Evolutionary conservation across 495 filamentous ascomycete species (phyloP), one percentile per base, ranked within the genome.

Genomic region (Thozetella sp.): DNA sequence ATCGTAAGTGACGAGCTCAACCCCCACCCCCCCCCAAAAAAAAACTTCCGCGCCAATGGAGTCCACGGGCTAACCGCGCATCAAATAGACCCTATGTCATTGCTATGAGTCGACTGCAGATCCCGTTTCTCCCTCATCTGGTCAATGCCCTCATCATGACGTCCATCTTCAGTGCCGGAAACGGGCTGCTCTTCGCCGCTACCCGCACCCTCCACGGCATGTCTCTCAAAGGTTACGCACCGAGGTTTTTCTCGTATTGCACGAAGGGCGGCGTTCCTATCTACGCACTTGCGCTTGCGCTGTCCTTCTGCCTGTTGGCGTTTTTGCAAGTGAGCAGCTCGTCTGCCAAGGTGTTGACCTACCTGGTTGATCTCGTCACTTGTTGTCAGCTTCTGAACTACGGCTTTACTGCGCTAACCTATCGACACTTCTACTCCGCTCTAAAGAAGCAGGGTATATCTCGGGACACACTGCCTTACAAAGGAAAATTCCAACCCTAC

Each of bases 181-280:
- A 93, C 67, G 88, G 87, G 48, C 91, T 90, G 62, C 83, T 89
- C 52, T 93, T 91, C 67, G 88, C 85, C 65, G 87, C 88, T 3
- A 89, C 85, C 30, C 82, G 90, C 25, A 84, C 82, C 57, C 73
- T 93, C 13, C 91, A 88, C 65, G 88, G 69, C n/a, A 55, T 74
- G 57, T 73, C 78, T 1, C 70, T 81, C 30, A 75, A 80, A 57
- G 73, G 78, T 2, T 76, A 78, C 51, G 89, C 89, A 1, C 89
- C 89, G 0, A 79, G 66, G 22, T 67, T 91, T 59, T 73, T 93
- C 26, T 77, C 76, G 0, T 83, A 76, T 60, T 90, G 87, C 62
- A 85, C 80, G 2, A 75, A 73, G 56, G 62, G 56, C 20, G 85
- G 85, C 19, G 77, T 86, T 3, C 84, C 84, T 11, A 67, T 86